Evolutionary conservation across 2,329 filamentous ascomycete species (phyloP).

Genomic region (Ophiocordyceps camponoti-rufipedis): DNA sequence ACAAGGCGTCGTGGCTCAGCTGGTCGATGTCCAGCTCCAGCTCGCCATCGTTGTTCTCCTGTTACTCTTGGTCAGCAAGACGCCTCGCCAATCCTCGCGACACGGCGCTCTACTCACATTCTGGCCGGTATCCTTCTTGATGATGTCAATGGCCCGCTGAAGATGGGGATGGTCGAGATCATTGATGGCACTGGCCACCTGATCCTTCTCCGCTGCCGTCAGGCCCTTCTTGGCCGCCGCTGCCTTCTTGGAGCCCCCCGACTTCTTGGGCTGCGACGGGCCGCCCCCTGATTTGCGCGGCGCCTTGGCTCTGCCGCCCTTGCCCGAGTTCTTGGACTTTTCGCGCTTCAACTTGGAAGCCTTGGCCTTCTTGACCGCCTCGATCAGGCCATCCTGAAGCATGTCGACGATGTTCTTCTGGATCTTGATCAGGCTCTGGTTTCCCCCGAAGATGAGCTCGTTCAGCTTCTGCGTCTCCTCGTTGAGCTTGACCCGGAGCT

Average conservation of each 20-base stretch:
- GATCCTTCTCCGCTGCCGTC: conserved; percentile 70
- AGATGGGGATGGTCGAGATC: conserved; percentile 65
- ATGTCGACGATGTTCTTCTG: conserved; percentile 43
- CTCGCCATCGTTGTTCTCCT: conserved; percentile 42
- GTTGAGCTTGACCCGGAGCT: conserved; percentile 29
- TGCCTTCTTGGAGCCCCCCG: conserved; percentile 24
- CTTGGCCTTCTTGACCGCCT: conserved; percentile 48
- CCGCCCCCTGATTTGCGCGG: conserved; percentile 24
- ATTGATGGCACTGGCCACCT: conserved; percentile 74
- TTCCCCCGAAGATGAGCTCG: conserved; percentile 30
- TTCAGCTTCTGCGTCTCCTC: conserved; percentile 42
- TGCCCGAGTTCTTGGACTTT: conserved; percentile 40
- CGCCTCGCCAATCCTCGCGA: not conserved
- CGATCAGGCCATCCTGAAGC: conserved; percentile 54
- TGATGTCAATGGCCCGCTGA: conserved; percentile 68
- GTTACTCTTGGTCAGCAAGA: not conserved
- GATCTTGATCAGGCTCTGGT: conserved; percentile 33
- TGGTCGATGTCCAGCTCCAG: conserved; percentile 42
- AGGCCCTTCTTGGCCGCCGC: conserved; percentile 30
- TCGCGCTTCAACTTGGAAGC: conserved; percentile 30
- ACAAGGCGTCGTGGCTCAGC: conserved; percentile 34
- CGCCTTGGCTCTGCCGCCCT: conserved; percentile 35
- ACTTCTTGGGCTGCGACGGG: conserved; percentile 15
- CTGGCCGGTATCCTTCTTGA: conserved; percentile 67
- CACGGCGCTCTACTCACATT: conserved; percentile 34